Base-by-base conservation (phyloP, 768 basidiomycete species). In the Rhodotorula sphaerocarpa region DNA sequence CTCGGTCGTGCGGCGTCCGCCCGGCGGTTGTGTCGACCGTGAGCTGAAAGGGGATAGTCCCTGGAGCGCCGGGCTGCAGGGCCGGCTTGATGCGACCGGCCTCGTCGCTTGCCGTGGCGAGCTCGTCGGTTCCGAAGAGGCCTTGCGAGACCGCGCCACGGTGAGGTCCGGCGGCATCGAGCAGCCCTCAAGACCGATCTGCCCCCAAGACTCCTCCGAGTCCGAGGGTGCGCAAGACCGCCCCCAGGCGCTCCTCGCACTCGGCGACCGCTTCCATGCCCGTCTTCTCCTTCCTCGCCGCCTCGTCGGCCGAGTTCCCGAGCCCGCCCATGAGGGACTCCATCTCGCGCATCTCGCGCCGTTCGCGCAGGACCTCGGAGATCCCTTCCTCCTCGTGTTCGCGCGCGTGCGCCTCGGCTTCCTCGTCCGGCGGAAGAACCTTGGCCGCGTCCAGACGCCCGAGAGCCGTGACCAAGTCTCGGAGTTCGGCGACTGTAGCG, bases 331-430 rank as follows among this genome's bases (percentile, higher is more conserved):
- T 33, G 36, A 63, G 31, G 23, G 45, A 59, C 54, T 65, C 67
- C 60, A 69, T 56, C 45, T 56, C 60, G 21, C 63, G 23, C 67
- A 65, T 69, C 63, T 69, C 67, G 34, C 52, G 55, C n/a, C 57
- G 25, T 43, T 69, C 59, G 28, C 39, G 45, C 56, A 61, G 55
- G 18, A 54, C 62, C 53, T 61, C 50, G 46, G 63, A 65, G 27
- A 65, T 34, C 36, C 67, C 67, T 27, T 69, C 67, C 25, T 65
- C 50, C 43, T 51, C 75, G 55, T 78, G 76, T 46, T 69, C 71
- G 56, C 66, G 68, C 7, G 85, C 86, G 74, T 93, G 91, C 55
- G 78, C 80, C 70, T 87, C 84, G 0, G 89, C 86, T 70, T 92
- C 85, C 14, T 82, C 61, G 76, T 93, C 89, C 28, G 79, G 79